Evolutionary conservation across 768 basidiomycete species (phyloP), one percentile per base, ranked within the genome.

Genomic region (Suillus decipiens): DNA sequence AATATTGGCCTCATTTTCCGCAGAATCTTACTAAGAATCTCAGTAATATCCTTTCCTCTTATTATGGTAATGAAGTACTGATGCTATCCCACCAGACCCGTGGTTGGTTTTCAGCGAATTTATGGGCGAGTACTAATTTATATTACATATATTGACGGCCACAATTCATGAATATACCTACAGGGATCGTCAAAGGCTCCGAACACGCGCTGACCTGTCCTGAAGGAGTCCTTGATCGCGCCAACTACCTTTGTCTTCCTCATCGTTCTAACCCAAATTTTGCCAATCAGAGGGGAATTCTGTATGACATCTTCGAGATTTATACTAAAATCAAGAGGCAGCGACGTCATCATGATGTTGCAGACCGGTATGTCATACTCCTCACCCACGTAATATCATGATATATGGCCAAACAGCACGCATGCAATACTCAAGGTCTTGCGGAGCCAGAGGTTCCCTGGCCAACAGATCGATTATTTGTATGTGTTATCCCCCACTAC

Each of bases 121-220:
- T 31, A 80, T 90, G 63, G 89, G 89, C 84, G 60, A n/a, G 76
- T 68, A 41, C 31, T 39, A 39, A 19, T 11, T 33, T n/a, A 34
- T 24, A 22, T 9, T 59, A 19, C 31, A 28, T 12, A 19, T 33
- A 28, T 12, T 5, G 9, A 61, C 8, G 10, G 7, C 7, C 8
- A 59, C 9, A 42, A 2, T 42, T 14, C 47, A 34, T 50, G 10
- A 54, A 54, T 39, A 47, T 15, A 31, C 36, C 47, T 24, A 31
- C 22, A 71, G 89, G 89, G 37, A 83, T 88, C 7, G 86, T 92
- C 64, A 82, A 85, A 68, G 89, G 90, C n/a, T 89, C 89, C 0
- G 88, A 90, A 69, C 74, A 75, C 54, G 76, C 87, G 0, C 61
- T 85, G 9, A 61, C 61, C 0, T 73, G 67, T 59, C 69, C 68